These are phyloP conservation scores for Tylopilus sp. DNA, from an alignment of 768 basidiomycete genomes.

Conservation along the genomic window DNA sequence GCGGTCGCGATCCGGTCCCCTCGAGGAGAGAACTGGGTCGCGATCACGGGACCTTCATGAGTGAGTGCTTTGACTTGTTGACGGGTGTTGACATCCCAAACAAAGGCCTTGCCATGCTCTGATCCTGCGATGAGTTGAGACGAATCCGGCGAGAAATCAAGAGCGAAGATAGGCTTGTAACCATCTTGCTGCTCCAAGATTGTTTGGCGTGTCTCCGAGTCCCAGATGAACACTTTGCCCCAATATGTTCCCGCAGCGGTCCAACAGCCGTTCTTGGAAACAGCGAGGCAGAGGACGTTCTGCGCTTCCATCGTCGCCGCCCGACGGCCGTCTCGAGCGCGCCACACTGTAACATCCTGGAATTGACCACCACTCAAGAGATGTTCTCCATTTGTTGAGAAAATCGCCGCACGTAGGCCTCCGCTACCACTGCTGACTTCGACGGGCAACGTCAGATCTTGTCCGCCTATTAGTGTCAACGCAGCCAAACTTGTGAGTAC, in stretches of 20 bases:
- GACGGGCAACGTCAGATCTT: not conserved
- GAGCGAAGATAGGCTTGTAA: not conserved
- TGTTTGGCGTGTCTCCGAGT: not conserved
- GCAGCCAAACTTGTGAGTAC: not conserved
- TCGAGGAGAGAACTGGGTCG: not conserved
- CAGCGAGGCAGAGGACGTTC: not conserved
- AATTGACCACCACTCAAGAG: not conserved
- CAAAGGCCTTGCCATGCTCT: not conserved
- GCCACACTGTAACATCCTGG: not conserved
- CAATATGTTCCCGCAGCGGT: not conserved
- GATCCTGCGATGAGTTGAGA: not conserved
- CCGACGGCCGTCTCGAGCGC: not conserved
- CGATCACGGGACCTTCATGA: not conserved
- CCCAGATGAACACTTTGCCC: not conserved
- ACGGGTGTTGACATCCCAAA: not conserved
- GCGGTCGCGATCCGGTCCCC: not conserved
- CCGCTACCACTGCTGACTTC: not conserved
- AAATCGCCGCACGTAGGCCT: not conserved
- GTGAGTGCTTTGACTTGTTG: not conserved
- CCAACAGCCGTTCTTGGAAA: not conserved
- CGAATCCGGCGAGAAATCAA: not conserved
- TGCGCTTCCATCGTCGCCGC: not conserved
- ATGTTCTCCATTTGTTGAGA: not conserved
- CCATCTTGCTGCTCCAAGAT: not conserved
- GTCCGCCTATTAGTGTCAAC: not conserved